These are phyloP conservation scores for Kitagawia praeruptora DNA, from an alignment of 129 eudicot species.

Conservation along the genomic window DNA sequence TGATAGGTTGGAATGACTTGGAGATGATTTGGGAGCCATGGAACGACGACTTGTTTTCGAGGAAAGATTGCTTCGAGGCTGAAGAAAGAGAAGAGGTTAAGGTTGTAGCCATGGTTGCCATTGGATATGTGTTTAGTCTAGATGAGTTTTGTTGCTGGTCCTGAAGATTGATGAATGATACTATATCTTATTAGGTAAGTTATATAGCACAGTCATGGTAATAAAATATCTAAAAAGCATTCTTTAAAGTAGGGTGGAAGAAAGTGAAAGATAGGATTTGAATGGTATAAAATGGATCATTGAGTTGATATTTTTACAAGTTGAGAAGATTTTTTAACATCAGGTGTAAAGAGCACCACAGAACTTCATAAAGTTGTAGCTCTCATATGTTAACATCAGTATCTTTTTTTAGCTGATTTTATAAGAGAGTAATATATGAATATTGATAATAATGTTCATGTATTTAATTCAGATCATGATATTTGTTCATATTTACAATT, in stretches of 20 bases:
- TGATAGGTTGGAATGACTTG: conserved; percentile 29
- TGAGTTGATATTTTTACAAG: conserved; percentile 3
- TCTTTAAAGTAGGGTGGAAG: neutral
- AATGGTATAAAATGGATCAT: neutral
- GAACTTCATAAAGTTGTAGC: neutral
- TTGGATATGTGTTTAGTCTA: neutral
- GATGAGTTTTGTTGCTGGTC: neutral
- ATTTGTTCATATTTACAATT: neutral
- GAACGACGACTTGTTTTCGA: conserved; percentile 47
- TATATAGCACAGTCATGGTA: neutral
- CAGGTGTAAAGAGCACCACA: conserved; percentile 12
- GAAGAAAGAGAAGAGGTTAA: conserved; percentile 23
- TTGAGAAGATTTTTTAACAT: conserved; percentile 1
- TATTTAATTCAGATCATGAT: neutral
- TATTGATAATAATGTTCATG: neutral
- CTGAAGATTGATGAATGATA: neutral
- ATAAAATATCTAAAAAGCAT: conserved; percentile 7
- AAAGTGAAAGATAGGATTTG: conserved; percentile 11
- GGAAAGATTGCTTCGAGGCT: conserved; percentile 17
- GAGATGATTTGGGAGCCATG: conserved; percentile 35
- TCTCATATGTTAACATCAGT: neutral
- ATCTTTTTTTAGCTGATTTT: neutral
- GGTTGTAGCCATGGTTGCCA: conserved; percentile 57
- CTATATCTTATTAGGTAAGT: neutral
- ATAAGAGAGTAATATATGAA: neutral